Evolutionary conservation across 2,329 filamentous ascomycete species (phyloP).

Genomic region (Xylariaceae sp.): DNA sequence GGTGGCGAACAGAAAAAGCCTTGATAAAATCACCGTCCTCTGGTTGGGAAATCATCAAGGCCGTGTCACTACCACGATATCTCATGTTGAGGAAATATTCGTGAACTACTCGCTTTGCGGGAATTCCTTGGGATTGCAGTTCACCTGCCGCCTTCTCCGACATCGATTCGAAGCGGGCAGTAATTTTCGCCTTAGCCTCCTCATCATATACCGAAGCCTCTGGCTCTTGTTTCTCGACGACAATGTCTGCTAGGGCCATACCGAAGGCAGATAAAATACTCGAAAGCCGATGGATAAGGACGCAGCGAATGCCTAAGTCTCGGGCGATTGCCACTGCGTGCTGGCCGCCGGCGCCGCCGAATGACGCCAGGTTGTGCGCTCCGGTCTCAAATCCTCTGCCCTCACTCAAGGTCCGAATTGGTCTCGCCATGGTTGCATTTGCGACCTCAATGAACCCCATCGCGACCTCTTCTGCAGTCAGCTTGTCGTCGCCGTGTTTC

Average conservation of each 20-base stretch:
- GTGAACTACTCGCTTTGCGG: conserved; percentile 16
- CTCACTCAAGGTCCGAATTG: conserved; percentile 86
- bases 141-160: conserved; percentile 65
- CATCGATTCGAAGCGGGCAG: conserved; percentile 63
- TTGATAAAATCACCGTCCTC: conserved; percentile 32
- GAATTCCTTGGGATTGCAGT: conserved; percentile 70
- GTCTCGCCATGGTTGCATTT: conserved; percentile 87
- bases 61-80: conserved; percentile 43
- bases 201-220: conserved; percentile 55
- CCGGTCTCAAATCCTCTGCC: conserved; percentile 89
- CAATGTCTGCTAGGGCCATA: conserved; percentile 89
- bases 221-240: conserved; percentile 84
- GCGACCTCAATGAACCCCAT: conserved; percentile 88
- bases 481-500: conserved; percentile 55
- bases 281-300: conserved; percentile 82
- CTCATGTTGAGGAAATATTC: conserved; percentile 42
- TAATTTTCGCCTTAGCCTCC: conserved; percentile 56
- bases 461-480: conserved; percentile 81
- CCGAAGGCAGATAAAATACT: conserved; percentile 88
- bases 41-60: conserved; percentile 39
- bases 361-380: conserved; percentile 85
- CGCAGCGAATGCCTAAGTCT: conserved; percentile 78
- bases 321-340: conserved; percentile 87
- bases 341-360: conserved; percentile 88
- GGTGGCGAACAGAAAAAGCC: conserved; percentile 36